phyloP scores from a whole-genome alignment of 2,329 filamentous ascomycete genomes.

The Verticillium nubilum region DNA sequence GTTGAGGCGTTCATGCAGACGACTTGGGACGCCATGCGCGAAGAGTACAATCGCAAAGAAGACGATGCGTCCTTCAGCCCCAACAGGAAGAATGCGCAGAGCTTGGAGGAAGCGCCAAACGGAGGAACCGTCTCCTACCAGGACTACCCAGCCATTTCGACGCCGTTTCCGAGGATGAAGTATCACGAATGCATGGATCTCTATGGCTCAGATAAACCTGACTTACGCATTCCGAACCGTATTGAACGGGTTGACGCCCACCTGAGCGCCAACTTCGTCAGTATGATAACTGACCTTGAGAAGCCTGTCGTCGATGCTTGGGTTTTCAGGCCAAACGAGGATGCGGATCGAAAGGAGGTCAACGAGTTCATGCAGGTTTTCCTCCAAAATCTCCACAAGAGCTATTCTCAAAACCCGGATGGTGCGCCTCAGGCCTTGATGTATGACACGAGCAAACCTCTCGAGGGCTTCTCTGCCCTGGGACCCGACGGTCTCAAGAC shows the following conservation, averaged over 20 bases:
- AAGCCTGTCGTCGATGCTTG: slow-evolving; percentile 71
- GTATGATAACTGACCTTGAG: slow-evolving; percentile 67
- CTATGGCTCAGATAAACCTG: slow-evolving; percentile 91
- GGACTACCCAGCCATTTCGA: slow-evolving; percentile 17
- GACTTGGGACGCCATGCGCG: slow-evolving; percentile 47
- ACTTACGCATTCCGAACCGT: slow-evolving; percentile 70
- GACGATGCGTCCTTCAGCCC: slow-evolving; percentile 23
- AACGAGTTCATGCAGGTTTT: slow-evolving; percentile 61
- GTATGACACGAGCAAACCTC: slow-evolving; percentile 66
- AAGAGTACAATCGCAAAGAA: slow-evolving; percentile 26
- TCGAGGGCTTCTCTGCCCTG: slow-evolving; percentile 71
- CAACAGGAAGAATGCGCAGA: slow-evolving; percentile 12
- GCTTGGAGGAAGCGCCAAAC: slow-evolving; percentile 3
- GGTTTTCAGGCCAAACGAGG: slow-evolving; percentile 52
- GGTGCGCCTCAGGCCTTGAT: slow-evolving; percentile 79
- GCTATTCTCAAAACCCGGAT: slow-evolving; percentile 62
- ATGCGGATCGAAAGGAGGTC: slow-evolving; percentile 46
- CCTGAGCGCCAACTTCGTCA: slow-evolving; percentile 57
- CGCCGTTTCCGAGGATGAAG: slow-evolving; percentile 52
- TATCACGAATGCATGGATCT: slow-evolving; percentile 74
- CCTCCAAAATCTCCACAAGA: slow-evolving; percentile 57
- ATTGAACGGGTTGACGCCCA: slow-evolving; percentile 62
- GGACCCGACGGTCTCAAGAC: slow-evolving; percentile 36
- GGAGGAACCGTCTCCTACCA: not conserved
- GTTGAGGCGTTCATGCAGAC: slow-evolving; percentile 46